Evolutionary conservation across 306 rosid genomes (phyloP).

Genomic region (Astragalus glycyphyllos): DNA sequence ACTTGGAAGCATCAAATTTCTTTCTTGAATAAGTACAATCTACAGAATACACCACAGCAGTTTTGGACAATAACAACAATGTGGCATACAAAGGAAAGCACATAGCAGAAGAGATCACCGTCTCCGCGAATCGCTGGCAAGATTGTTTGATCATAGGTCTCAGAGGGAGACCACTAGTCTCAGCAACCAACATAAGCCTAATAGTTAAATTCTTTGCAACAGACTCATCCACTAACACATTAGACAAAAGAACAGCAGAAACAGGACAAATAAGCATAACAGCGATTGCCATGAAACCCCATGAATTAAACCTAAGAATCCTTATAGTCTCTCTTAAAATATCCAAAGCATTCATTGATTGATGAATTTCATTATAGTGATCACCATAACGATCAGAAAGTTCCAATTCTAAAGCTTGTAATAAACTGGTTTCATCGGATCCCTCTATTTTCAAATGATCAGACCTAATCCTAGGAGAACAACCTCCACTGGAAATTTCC

Average conservation of each 20-base stretch:
- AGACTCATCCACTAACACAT: conserved; percentile 68
- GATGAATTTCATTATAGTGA: conserved; percentile 48
- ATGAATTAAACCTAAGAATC: conserved; percentile 81
- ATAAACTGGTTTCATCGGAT: conserved; percentile 54
- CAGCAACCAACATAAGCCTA: conserved; percentile 76
- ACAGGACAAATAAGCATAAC: conserved; percentile 81
- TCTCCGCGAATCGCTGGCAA: conserved; percentile 74
- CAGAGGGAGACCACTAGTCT: conserved; percentile 85
- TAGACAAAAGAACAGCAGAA: conserved; percentile 75
- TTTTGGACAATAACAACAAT: conserved; percentile 69
- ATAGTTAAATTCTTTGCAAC: conserved; percentile 66
- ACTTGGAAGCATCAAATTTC: conserved; percentile 65
- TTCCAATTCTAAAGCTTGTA: conserved; percentile 49
- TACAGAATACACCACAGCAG: conserved; percentile 83
- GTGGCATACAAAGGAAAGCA: conserved; percentile 80
- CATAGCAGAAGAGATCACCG: conserved; percentile 59
- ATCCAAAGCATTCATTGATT: conserved; percentile 87
- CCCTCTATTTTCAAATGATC: conserved; percentile 65
- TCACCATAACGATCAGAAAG: conserved; percentile 41
- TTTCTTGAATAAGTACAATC: conserved; percentile 81
- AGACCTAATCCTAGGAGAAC: conserved; percentile 62
- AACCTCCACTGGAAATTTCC: conserved; percentile 60
- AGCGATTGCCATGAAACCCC: conserved; percentile 71
- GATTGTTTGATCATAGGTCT: conserved; percentile 81
- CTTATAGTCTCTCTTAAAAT: conserved; percentile 85